These are phyloP conservation scores for Alternaria atra DNA, from an alignment of 2,329 filamentous ascomycete genomes.

Conservation along the genomic window DNA sequence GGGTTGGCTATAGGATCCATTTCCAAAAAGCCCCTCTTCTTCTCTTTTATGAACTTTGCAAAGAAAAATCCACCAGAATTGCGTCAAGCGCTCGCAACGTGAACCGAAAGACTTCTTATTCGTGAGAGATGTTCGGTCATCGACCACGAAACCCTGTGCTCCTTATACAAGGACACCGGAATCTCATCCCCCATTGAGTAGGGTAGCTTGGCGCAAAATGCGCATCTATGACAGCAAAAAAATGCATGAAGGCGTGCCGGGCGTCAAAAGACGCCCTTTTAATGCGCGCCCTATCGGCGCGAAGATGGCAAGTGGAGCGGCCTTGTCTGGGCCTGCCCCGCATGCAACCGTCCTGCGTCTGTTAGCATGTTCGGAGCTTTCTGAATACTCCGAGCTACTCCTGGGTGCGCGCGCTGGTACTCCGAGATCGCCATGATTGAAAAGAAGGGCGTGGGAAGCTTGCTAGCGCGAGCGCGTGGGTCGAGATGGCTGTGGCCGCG, in stretches of 20 bases:
- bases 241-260: slow-evolving; percentile 3
- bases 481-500: not conserved
- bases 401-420: not conserved
- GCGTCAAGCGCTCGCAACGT: slow-evolving; percentile 2
- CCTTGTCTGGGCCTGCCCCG: slow-evolving; percentile 10
- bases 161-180: not conserved
- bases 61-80: not conserved
- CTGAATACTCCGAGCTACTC: not conserved
- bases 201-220: slow-evolving; percentile 11
- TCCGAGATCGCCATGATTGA: slow-evolving; percentile 2
- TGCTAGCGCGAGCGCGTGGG: not conserved
- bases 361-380: slow-evolving; percentile 5
- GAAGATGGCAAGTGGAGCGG: slow-evolving; percentile 3
- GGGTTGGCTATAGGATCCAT: slow-evolving; percentile 45
- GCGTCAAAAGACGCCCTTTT: not conserved
- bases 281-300: slow-evolving; percentile 9
- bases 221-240: not conserved
- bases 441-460: not conserved
- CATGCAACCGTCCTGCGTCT: not conserved
- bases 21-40: not conserved
- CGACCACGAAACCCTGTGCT: not conserved
- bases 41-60: not conserved
- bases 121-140: not conserved
- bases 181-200: slow-evolving; percentile 1
- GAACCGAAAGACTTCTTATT: not conserved